Conservation (phyloP, 108 stramenopile genomes). For the Cyclotella baltica region DNA sequence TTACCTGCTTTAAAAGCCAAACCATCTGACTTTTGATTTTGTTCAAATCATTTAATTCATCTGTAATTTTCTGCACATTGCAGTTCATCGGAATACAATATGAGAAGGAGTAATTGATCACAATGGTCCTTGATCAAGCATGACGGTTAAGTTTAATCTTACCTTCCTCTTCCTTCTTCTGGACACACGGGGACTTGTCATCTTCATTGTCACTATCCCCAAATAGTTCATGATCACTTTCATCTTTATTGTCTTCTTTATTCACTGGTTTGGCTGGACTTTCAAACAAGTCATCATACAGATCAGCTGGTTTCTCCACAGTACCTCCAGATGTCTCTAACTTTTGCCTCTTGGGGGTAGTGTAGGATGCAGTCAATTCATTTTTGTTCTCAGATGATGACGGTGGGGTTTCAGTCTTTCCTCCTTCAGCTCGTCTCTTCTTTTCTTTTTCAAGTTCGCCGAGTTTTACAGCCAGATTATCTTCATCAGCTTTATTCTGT, state of each 20-base stretch:
- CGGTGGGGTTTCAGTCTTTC: not conserved
- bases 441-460: constrained; percentile 14
- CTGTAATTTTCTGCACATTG: constrained; percentile 21
- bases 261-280: not conserved
- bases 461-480: constrained; percentile 11
- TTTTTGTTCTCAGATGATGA: not conserved
- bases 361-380: not conserved
- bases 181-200: constrained; percentile 10
- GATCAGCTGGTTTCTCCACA: not conserved
- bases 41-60: constrained; percentile 47
- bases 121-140: not conserved
- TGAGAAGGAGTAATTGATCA: not conserved
- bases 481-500: constrained; percentile 21
- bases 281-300: constrained; percentile 7
- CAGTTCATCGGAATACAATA: not conserved
- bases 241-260: not conserved
- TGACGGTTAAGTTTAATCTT: constrained; percentile 6
- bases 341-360: constrained; percentile 15
- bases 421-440: constrained; percentile 13
- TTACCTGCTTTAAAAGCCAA: constrained; percentile 52
- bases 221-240: constrained; percentile 20
- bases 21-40: constrained; percentile 54
- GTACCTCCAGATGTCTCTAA: not conserved
- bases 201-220: constrained; percentile 23
- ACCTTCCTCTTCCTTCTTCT: constrained; percentile 49